Evolutionary conservation across 768 basidiomycete genomes (phyloP).

Genomic region (Termitomyces sp.): DNA sequence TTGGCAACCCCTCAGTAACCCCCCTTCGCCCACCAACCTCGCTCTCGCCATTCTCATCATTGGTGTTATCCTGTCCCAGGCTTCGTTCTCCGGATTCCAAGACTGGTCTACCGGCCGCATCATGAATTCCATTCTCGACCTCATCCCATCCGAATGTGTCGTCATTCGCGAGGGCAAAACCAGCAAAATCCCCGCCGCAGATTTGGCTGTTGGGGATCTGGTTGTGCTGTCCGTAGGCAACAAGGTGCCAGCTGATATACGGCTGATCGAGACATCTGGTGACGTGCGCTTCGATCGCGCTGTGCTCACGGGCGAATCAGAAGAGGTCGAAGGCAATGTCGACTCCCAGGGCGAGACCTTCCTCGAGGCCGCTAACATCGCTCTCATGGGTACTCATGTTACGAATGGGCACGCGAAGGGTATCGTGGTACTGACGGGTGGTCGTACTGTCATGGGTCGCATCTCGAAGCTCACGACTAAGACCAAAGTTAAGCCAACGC

Average conservation of each 20-base stretch:
- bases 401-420: slow-evolving; percentile 36
- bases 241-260: slow-evolving; percentile 34
- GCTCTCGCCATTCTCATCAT: slow-evolving; percentile 15
- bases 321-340: slow-evolving; percentile 39
- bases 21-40: slow-evolving; percentile 14
- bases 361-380: slow-evolving; percentile 42
- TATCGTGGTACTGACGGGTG: slow-evolving; percentile 37
- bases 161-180: slow-evolving; percentile 13
- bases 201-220: slow-evolving; percentile 13
- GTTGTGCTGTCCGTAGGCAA: slow-evolving; percentile 14
- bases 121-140: slow-evolving; percentile 16
- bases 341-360: slow-evolving; percentile 47
- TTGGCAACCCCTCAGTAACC: slow-evolving; percentile 9
- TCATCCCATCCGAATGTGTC: slow-evolving; percentile 15
- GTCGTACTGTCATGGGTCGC: slow-evolving; percentile 44
- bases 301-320: slow-evolving; percentile 47
- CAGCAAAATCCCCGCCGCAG: slow-evolving; percentile 10
- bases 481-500: slow-evolving; percentile 39
- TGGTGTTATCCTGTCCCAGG: slow-evolving; percentile 10
- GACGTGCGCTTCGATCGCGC: slow-evolving; percentile 51
- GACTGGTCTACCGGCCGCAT: slow-evolving; percentile 16
- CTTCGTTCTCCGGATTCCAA: slow-evolving; percentile 11
- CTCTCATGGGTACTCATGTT: slow-evolving; percentile 39
- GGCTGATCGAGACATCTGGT: slow-evolving; percentile 45
- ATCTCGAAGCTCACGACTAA: slow-evolving; percentile 49